Percentiles rank a stretch among this genome's conserved stretches.
Evolutionary conservation across 106 monocot genomes (phyloP).

Genomic region (Chionographis japonica): DNA sequence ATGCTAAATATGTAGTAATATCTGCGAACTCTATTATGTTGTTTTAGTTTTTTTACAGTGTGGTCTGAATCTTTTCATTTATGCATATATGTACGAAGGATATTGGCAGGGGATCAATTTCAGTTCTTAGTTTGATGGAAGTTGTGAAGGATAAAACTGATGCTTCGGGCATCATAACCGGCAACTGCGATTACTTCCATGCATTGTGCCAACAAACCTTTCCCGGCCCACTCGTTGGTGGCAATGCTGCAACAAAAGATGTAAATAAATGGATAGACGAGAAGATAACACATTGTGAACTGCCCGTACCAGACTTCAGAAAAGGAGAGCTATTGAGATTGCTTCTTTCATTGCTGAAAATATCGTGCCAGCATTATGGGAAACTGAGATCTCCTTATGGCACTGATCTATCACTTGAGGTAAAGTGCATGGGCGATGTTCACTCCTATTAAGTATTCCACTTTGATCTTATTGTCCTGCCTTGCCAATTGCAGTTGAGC

Average conservation of each 20-base stretch:
- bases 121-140: constrained; percentile 65
- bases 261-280: constrained; percentile 97
- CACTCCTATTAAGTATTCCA: too few species aligned
- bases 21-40: too few species aligned
- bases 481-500: too few species aligned
- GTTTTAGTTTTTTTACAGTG: neutral
- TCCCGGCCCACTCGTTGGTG: constrained; percentile 96
- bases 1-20: too few species aligned
- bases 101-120: constrained; percentile 29
- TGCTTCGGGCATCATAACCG: constrained; percentile 5
- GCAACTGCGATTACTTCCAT: constrained; percentile 45
- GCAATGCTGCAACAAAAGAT: constrained; percentile 77
- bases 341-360: constrained; percentile 81
- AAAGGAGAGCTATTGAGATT: constrained; percentile 57
- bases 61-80: constrained; percentile 4
- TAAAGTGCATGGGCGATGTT: constrained; percentile 10
- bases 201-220: constrained; percentile 68
- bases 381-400: constrained; percentile 92
- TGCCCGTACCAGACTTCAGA: constrained; percentile 36
- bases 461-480: too few species aligned
- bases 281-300: constrained; percentile 47
- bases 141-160: constrained; percentile 41
- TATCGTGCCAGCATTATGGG: constrained; percentile 79
- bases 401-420: constrained; percentile 52
- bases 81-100: constrained; percentile 32